Percentiles rank a stretch among this genome's conserved stretches.
These are phyloP conservation scores for Jaenimonas drosophilae DNA, from an alignment of 208 protist genomes.

Conservation along the genomic window DNA sequence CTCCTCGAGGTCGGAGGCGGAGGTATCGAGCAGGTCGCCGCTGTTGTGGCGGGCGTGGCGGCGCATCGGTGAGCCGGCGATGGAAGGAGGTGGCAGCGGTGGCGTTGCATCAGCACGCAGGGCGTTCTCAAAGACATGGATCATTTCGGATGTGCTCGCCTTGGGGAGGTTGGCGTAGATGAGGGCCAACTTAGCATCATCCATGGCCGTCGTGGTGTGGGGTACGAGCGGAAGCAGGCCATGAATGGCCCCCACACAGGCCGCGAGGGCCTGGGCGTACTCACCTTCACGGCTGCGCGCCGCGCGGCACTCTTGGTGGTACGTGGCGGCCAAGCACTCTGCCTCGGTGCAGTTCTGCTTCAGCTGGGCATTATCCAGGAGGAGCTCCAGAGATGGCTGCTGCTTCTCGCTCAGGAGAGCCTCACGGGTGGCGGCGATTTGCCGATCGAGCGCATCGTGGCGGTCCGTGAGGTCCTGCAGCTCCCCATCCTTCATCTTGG, in stretches of 20 bases:
- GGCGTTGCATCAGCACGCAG: conserved; percentile 12
- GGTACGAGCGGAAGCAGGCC: conserved; percentile 20
- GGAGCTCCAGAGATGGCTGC: conserved; percentile 45
- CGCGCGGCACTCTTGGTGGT: conserved; percentile 59
- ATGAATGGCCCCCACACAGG: conserved; percentile 34
- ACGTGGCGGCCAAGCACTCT: conserved; percentile 72
- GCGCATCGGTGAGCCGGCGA: not conserved
- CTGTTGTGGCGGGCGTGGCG: not conserved
- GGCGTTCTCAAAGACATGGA: conserved; percentile 34
- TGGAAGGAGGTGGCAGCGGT: conserved; percentile 4
- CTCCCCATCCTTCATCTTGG: conserved; percentile 17
- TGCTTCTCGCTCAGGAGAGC: conserved; percentile 50
- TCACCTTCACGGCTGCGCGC: conserved; percentile 41
- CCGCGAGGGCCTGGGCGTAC: conserved; percentile 50
- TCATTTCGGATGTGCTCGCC: conserved; percentile 39
- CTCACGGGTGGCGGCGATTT: conserved; percentile 27
- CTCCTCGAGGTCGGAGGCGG: conserved; percentile 2
- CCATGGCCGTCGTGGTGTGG: conserved; percentile 3
- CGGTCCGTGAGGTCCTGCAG: conserved; percentile 20
- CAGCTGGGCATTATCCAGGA: conserved; percentile 62
- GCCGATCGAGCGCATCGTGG: conserved; percentile 40
- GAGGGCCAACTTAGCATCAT: conserved; percentile 31
- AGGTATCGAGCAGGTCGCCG: conserved; percentile 2
- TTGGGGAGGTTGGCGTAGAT: conserved; percentile 54
- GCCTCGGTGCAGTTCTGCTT: conserved; percentile 71